phyloP scores from a whole-genome alignment of 805 yeast genomes.

The Naumovozyma baii region DNA sequence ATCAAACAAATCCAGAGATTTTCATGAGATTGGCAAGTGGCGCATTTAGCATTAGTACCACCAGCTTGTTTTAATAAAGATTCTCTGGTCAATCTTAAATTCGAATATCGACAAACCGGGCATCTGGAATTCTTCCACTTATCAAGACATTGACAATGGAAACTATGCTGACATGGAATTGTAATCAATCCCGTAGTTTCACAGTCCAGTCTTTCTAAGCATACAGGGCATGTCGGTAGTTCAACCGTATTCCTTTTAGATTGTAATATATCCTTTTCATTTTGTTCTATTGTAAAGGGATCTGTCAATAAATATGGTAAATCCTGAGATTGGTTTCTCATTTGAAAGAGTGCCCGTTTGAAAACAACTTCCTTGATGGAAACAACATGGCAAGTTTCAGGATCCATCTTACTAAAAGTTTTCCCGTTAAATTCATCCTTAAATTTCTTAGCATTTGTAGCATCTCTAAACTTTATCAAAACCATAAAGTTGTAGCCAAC shows the following conservation, averaged over 20 bases:
- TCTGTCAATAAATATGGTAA: conserved; percentile 65
- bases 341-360: conserved; percentile 13
- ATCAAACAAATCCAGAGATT: conserved; percentile 84
- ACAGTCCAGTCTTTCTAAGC: conserved; percentile 80
- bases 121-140: conserved; percentile 88
- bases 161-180: conserved; percentile 87
- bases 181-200: conserved; percentile 72
- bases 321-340: conserved; percentile 19
- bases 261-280: conserved; percentile 17
- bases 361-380: conserved; percentile 53
- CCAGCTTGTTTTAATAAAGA: conserved; percentile 25
- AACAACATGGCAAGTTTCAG: conserved; percentile 74
- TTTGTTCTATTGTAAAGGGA: conserved; percentile 46
- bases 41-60: conserved; percentile 32
- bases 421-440: conserved; percentile 60
- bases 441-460: conserved; percentile 51
- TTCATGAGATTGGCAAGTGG: conserved; percentile 45
- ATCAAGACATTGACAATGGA: conserved; percentile 79
- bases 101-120: conserved; percentile 82
- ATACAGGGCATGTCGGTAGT: conserved; percentile 87
- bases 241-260: conserved; percentile 35
- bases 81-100: conserved; percentile 24
- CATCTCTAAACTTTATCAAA: conserved; percentile 58
- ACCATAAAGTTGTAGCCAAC: conserved; percentile 54
- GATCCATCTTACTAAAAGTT: conserved; percentile 77